A percentile compares a stretch with the other conserved stretches of the same genome.
Evolutionary conservation across 495 filamentous ascomycete genomes (phyloP).

Genomic region (Tuber microsphaerosporum): DNA sequence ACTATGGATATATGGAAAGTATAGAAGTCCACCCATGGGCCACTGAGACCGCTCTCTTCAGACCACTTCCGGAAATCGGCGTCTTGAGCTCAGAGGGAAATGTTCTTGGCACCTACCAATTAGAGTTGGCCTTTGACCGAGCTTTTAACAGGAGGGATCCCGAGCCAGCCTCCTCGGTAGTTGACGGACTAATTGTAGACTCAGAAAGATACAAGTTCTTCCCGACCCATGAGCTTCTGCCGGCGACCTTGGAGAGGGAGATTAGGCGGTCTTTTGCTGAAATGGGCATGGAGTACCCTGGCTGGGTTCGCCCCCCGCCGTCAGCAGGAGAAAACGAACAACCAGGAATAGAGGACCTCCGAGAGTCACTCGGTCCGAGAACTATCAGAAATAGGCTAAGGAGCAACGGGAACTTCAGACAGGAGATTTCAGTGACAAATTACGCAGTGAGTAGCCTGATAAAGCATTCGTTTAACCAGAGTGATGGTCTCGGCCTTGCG

Average conservation of each 20-base stretch:
- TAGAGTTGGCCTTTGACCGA: not conserved
- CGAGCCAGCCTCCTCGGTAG: not conserved
- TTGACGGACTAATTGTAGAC: not conserved
- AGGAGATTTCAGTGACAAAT: not conserved
- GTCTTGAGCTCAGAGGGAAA: not conserved
- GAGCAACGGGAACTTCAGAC: not conserved
- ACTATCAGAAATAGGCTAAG: not conserved
- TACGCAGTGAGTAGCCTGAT: not conserved
- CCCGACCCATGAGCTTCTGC: not conserved
- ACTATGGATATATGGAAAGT: constrained; percentile 26
- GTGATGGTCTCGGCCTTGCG: not conserved
- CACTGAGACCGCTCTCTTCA: constrained; percentile 30
- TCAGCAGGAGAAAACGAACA: not conserved
- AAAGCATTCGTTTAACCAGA: not conserved
- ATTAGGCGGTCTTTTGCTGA: not conserved
- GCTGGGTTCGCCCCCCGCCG: not conserved
- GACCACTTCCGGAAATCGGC: constrained; percentile 6
- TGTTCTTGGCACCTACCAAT: not conserved
- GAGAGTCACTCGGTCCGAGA: not conserved
- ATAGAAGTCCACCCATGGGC: constrained; percentile 19
- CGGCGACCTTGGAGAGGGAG: not conserved
- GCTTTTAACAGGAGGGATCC: not conserved
- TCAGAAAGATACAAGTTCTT: constrained; percentile 1
- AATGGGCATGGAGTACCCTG: not conserved
- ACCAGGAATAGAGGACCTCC: not conserved